Base-by-base conservation (phyloP, 352 stramenopile genomes). In the Phytophthora idaei region DNA sequence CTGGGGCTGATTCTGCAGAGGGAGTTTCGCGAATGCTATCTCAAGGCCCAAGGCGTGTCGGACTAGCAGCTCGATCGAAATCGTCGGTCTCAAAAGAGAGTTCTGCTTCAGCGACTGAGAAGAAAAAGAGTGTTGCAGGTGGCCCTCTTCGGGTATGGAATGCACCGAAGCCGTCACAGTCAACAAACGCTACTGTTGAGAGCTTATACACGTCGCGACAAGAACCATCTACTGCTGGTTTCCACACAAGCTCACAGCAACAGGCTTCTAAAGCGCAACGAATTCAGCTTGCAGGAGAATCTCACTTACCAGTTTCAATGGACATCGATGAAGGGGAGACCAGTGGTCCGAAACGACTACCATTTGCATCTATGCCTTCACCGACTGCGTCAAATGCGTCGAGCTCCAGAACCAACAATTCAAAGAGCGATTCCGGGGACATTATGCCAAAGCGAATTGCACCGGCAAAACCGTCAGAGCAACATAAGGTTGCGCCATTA, bases 141-240 rank as follows among this genome's bases (percentile, higher is more conserved):
- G 76, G 77, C 5, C 74, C 79, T 27, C 60, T 84, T 36, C 73
- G 79, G 27, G 73, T 88, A 1, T 56, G 68, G 15, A 82, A 76
- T 47, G 69, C 58, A 7, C 64, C 70, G 15, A 75, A 80, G 21
- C 25, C 59, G 12, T 57, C 60, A 10, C 49, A 63, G 47, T 48
- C 61, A 61, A 37, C 68, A 4, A 71, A 55, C 32, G 49, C 62
- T 3, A 37, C 68, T n/a, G 45, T 41, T 1, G 78, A 87, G 53
- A 80, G 36, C 29, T n/a, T 81, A 10, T 68, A 73, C 32, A 44
- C 73, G 0, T 69, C 53, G 21, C 50, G 74, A 31, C 62, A 78
- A 32, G 77, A 77, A 17, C 42, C 51, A 29, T 76, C 72, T 2
- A 76, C 42, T 34, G 63, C 71, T 21, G 60, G 58, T 25, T 80